Conservation (phyloP, 2,329 filamentous ascomycete species). For the Ophiostoma tasmaniense region DNA sequence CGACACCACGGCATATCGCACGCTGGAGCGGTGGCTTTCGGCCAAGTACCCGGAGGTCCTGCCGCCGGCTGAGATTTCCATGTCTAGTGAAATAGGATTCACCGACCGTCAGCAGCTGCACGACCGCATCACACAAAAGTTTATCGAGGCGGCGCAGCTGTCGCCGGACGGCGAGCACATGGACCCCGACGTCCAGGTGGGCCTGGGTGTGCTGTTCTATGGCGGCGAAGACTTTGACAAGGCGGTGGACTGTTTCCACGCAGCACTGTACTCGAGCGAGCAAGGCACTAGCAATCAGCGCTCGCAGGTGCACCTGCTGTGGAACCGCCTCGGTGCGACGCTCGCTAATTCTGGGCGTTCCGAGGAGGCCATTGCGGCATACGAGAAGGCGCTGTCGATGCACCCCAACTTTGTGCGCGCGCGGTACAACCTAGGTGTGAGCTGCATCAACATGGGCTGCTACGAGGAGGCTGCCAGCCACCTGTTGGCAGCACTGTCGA, state of each 20-base stretch:
- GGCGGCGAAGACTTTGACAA: constrained; percentile 97
- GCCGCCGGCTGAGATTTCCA: constrained; percentile 61
- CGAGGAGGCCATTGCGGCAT: constrained; percentile 94
- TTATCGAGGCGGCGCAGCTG: constrained; percentile 85
- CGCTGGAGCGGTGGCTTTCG: constrained; percentile 93
- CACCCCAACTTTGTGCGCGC: constrained; percentile 96
- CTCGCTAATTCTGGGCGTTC: constrained; percentile 88
- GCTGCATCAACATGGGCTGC: constrained; percentile 95
- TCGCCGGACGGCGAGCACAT: constrained; percentile 89
- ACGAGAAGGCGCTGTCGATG: constrained; percentile 82
- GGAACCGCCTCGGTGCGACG: constrained; percentile 94
- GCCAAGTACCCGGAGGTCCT: constrained; percentile 84
- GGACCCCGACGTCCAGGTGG: constrained; percentile 97
- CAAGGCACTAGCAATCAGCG: constrained; percentile 74
- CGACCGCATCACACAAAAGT: constrained; percentile 80
- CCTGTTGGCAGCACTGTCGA: constrained; percentile 79
- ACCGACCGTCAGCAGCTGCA: constrained; percentile 86
- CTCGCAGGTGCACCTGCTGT: constrained; percentile 84
- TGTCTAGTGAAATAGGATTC: constrained; percentile 79
- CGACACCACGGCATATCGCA: constrained; percentile 92
- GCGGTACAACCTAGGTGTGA: constrained; percentile 91
- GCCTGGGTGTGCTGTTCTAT: constrained; percentile 93
- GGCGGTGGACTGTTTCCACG: constrained; percentile 95
- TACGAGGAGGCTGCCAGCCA: constrained; percentile 89
- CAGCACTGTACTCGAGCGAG: constrained; percentile 79